A percentile compares a stretch with the other conserved stretches of the same genome.
Conservation (phyloP, 2,329 filamentous ascomycete genomes). For the Geosmithia flava region DNA sequence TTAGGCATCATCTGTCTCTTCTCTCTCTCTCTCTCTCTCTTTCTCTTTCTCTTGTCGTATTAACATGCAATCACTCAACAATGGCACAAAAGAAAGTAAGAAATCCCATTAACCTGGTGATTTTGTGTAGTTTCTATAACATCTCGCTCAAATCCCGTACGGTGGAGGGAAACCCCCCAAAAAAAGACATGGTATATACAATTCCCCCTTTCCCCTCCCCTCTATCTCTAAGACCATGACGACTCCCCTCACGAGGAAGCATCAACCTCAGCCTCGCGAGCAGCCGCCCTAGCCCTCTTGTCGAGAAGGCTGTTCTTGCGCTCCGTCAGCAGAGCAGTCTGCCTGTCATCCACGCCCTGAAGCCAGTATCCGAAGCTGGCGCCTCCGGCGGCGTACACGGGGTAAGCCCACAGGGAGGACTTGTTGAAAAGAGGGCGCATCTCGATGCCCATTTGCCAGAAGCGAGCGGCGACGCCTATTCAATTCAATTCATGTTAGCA, state of each 20-base stretch:
- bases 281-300: conserved; percentile 64
- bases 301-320: conserved; percentile 73
- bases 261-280: conserved; percentile 20
- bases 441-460: conserved; percentile 97
- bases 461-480: conserved; percentile 75
- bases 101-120: too few species aligned
- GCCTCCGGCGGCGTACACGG: conserved; percentile 73
- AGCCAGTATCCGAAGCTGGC: conserved; percentile 97
- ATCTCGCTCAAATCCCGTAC: too few species aligned
- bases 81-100: too few species aligned
- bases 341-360: conserved; percentile 75
- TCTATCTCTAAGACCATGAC: conserved; percentile 2
- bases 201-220: background rate
- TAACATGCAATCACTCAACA: too few species aligned
- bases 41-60: too few species aligned
- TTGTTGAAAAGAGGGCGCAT: conserved; percentile 90
- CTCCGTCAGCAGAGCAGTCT: conserved; percentile 64
- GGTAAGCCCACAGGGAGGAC: conserved; percentile 81
- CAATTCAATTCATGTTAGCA: too few species aligned
- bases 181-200: background rate
- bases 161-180: too few species aligned
- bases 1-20: background rate
- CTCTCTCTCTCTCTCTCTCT: too few species aligned
- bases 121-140: too few species aligned
- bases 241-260: conserved; percentile 5